Conservation (phyloP, 2,329 filamentous ascomycete genomes). For the Aspergillus sp. region DNA sequence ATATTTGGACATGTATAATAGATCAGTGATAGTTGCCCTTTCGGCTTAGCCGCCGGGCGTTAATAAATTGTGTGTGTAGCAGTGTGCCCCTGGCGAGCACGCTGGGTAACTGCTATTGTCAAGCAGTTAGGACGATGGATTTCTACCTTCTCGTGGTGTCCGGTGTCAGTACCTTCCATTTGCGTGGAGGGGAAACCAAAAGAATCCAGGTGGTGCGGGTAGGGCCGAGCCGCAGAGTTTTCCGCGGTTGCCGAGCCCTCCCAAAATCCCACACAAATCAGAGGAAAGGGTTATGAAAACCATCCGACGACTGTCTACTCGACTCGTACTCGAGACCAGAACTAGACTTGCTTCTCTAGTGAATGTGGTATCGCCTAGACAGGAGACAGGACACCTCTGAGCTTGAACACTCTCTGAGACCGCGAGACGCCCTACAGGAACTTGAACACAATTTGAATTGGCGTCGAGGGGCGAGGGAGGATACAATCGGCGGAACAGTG, state of each 20-base stretch:
- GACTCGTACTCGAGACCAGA: conserved; percentile 15
- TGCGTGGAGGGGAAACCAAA: conserved; percentile 8
- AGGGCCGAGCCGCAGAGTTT: conserved; percentile 13
- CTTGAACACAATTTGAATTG: conserved; percentile 4
- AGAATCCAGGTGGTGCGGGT: conserved; percentile 13
- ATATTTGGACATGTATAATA: too few relatives aligned
- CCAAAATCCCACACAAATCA: conserved; percentile 10
- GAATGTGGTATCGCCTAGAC: conserved; percentile 14
- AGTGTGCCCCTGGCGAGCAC: too few relatives aligned
- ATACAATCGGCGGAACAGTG: conserved; percentile 6
- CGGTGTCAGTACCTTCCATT: conserved; percentile 9
- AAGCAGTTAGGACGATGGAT: conserved; percentile 15
- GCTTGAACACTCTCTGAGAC: conserved; percentile 3
- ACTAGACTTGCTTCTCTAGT: conserved; percentile 11
- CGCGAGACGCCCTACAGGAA: conserved; percentile 1
- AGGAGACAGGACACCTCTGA: conserved; percentile 14
- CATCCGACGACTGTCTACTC: conserved; percentile 14
- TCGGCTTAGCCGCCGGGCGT: too few relatives aligned
- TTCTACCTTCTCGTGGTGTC: conserved; percentile 16
- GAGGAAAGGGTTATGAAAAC: conserved; percentile 13
- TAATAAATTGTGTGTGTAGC: too few relatives aligned
- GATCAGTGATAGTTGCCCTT: too few relatives aligned
- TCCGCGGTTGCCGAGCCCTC: conserved; percentile 9
- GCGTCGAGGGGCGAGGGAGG: conserved; percentile 2
- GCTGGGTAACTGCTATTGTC: background rate